Evolutionary conservation across 2,329 filamentous ascomycete genomes (phyloP).

Genomic region (Sporothrix phasma): DNA sequence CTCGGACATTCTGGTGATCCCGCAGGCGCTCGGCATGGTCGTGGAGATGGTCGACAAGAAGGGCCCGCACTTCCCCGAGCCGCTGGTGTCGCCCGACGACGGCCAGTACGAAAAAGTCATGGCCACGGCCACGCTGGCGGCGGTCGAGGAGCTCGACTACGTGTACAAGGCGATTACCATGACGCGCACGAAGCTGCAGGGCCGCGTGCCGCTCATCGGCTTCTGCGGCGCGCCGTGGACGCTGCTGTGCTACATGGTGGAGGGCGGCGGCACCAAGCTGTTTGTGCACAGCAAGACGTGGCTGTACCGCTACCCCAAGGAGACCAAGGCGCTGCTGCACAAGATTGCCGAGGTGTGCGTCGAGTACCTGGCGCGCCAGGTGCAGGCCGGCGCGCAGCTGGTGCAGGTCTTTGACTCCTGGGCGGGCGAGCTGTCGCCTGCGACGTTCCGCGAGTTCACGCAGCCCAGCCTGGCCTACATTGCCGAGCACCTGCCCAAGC

Average conservation of each 20-base stretch:
- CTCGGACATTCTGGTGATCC: slow-evolving; percentile 94
- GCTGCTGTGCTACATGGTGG: slow-evolving; percentile 96
- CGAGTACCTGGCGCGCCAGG: slow-evolving; percentile 85
- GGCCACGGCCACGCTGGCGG: slow-evolving; percentile 64
- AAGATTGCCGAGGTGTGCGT: slow-evolving; percentile 94
- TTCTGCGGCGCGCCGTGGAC: slow-evolving; percentile 98
- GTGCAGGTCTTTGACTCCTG: slow-evolving; percentile 97
- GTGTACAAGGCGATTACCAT: slow-evolving; percentile 93
- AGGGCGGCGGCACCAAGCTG: slow-evolving; percentile 90
- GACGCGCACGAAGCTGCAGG: slow-evolving; percentile 77
- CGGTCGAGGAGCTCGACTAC: slow-evolving; percentile 72
- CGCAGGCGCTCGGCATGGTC: slow-evolving; percentile 96
- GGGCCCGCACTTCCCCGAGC: slow-evolving; percentile 85
- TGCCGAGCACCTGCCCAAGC: slow-evolving; percentile 64
- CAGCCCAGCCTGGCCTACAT: slow-evolving; percentile 83
- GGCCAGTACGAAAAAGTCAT: slow-evolving; percentile 73
- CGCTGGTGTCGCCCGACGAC: slow-evolving; percentile 69
- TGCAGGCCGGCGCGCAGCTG: slow-evolving; percentile 85
- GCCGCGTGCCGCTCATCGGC: slow-evolving; percentile 84
- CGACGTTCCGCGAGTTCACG: slow-evolving; percentile 73
- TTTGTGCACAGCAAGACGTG: slow-evolving; percentile 93
- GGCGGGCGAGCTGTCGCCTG: slow-evolving; percentile 85
- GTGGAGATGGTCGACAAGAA: slow-evolving; percentile 98
- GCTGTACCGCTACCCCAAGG: slow-evolving; percentile 81
- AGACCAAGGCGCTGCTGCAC: slow-evolving; percentile 69